Base-by-base conservation (phyloP, 345 rosid genomes). In the Syzygium aqueum region DNA sequence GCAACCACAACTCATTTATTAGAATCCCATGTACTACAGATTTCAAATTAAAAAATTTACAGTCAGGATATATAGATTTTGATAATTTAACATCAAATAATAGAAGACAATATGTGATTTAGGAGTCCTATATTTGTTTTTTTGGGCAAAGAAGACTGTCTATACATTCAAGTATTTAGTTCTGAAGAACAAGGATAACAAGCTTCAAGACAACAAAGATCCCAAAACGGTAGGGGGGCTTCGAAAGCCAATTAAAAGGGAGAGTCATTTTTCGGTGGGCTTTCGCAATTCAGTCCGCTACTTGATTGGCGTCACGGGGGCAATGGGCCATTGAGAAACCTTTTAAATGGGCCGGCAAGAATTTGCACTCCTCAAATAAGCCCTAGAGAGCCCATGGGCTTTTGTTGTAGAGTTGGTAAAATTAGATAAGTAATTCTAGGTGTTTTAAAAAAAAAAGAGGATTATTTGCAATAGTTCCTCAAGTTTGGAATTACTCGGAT, bases 11-110 rank as follows among this genome's bases (percentile, higher is more conserved):
- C 9, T 4, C 33, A 61, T 13, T 61, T 13, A 6, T n/a, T 61
- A 0, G 9, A 0, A n/a, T 5, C 65, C 65, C 65, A 25, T 25
- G 65, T n/a, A 61, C n/a, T n/a, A 33, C 0, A 3, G 17, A n/a
- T 61, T 33, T 73, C 14, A 37, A 37, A 73, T 73, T 73, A 40
- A 9, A 30, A 19, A 37, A 19, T 33, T 33, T 73, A 5, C 14
- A 19, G 11, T 73, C 2, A 2, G 5, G 9, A 33, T 21, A 37
- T 37, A 37, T 37, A 40, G 22, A 10, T 19, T 73, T 11, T 73
- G 49, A 9, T 17, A 33, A 73, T 19, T 37, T 16, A 37, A 19
- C 46, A 73, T 17, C 11, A 73, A 33, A 65, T 5, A 40, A 67
- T 33, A 67, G 37, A 67, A 67, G 25, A 33, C 13, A 67, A 30